Evolutionary conservation across 192 early-diverging fungal species (phyloP), one percentile per base, ranked within the genome.

Genomic region (Rhizophlyctis rosea): DNA sequence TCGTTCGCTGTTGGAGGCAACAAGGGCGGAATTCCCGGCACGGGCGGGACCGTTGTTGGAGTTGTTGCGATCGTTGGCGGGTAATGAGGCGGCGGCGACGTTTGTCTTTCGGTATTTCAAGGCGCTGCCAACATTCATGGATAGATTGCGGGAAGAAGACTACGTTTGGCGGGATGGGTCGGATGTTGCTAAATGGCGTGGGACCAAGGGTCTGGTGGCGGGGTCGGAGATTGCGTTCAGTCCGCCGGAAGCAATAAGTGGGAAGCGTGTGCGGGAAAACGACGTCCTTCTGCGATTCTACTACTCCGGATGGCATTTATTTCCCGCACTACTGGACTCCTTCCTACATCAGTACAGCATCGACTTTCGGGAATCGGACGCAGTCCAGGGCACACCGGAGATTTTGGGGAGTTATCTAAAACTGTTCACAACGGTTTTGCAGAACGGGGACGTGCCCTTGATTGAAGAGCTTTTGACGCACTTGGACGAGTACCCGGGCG

Each of bases 271-370:
- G 34, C 31, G 52, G 24, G 44, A 35, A 32, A 62, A 73, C 32
- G 16, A 62, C 7, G 54, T 66, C 2, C 44, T 66, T 27, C 29
- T 59, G 3, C 11, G 51, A 11, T 57, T 67, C 39, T 16, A 21
- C 4, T 80, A 77, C 49, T 78, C 75, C 4, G 75, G 69, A 4
- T 80, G 76, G 66, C 72, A 77, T 35, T 52, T 80, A 16, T 61
- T 77, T 33, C 39, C 72, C 28, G 36, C 64, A 25, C 23, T 75
- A 4, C n/a, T 80, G 36, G 78, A 77, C 35, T 62, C 64, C 4
- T 80, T 75, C 61, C 33, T 80, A 18, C 64, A 73, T 27, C 14
- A 18, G 23, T 31, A 34, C 4, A 24, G 39, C n/a, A 59, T n/a
- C 4, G 24, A 16, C 39, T n/a, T 14, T 16, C n/a, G 47, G 27